These are phyloP conservation scores for Myriangium duriaei DNA, from an alignment of 2,329 filamentous ascomycete species.

Conservation along the genomic window DNA sequence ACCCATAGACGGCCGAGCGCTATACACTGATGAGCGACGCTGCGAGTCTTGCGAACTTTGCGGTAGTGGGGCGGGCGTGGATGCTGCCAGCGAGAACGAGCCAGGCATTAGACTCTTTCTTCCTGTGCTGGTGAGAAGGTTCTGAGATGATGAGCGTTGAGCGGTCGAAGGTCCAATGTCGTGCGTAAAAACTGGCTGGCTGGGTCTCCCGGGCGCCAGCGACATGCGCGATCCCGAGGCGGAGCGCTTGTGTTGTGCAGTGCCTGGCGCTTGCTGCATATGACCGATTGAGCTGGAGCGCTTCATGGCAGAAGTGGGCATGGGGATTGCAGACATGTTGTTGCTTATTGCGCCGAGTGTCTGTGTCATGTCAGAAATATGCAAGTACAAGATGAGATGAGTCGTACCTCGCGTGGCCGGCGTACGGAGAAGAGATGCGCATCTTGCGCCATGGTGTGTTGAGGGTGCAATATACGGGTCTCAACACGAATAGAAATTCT, in stretches of 20 bases:
- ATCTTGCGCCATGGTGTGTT: slow-evolving; percentile 65
- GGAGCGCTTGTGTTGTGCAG: slow-evolving; percentile 63
- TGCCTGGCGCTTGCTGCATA: slow-evolving; percentile 50
- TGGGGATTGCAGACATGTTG: slow-evolving; percentile 67
- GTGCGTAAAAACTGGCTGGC: slow-evolving; percentile 75
- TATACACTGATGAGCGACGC: slow-evolving; percentile 61
- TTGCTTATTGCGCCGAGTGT: slow-evolving; percentile 75
- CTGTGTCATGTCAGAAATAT: slow-evolving; percentile 33
- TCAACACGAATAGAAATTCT: not conserved
- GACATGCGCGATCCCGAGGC: slow-evolving; percentile 75
- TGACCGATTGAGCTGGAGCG: slow-evolving; percentile 69
- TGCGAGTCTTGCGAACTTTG: slow-evolving; percentile 45
- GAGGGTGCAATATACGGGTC: too few relatives aligned
- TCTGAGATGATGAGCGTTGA: slow-evolving; percentile 69
- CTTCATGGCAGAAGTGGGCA: slow-evolving; percentile 88
- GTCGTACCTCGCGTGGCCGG: slow-evolving; percentile 72
- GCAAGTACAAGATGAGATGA: slow-evolving; percentile 8
- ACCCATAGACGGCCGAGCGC: slow-evolving; percentile 46
- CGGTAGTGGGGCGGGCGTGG: slow-evolving; percentile 32
- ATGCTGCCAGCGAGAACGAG: slow-evolving; percentile 25
- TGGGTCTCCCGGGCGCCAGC: slow-evolving; percentile 70
- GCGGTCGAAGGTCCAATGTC: slow-evolving; percentile 74
- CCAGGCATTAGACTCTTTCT: slow-evolving; percentile 59
- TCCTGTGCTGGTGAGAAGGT: slow-evolving; percentile 44
- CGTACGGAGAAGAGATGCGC: slow-evolving; percentile 82